Conservation (phyloP, 148 eudicot genomes). For the Rhododendron molle region DNA sequence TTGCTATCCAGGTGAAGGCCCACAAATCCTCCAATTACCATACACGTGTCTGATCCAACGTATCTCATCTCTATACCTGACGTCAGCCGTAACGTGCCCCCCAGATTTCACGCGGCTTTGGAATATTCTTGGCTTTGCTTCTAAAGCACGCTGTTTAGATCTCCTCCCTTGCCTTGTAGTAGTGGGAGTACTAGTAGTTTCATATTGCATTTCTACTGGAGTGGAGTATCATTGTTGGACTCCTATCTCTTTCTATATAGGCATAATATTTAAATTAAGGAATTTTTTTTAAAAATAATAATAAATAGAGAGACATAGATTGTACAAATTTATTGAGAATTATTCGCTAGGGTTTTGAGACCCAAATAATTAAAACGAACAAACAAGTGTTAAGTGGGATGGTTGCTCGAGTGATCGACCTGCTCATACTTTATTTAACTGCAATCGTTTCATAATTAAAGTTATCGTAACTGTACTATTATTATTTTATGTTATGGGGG, state of each 20-base stretch:
- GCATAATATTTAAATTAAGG: no score
- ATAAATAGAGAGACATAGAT: no score
- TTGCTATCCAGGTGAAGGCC: background rate
- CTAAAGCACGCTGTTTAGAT: background rate
- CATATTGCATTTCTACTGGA: background rate
- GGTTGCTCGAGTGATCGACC: no score
- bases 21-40: background rate
- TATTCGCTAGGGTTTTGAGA: no score
- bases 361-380: no score
- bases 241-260: no score
- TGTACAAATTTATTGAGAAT: no score
- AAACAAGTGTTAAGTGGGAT: no score
- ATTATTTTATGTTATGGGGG: no score
- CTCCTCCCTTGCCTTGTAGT: background rate
- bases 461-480: background rate
- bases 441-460: background rate
- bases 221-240: no score
- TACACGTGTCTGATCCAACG: constrained; percentile 2
- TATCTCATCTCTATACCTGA: background rate
- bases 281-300: no score
- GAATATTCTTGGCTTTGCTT: constrained; percentile 3
- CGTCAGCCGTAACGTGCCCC: background rate
- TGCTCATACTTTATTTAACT: background rate
- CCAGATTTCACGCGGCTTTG: constrained; percentile 10
- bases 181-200: no score